Evolutionary conservation across 306 rosid genomes (phyloP), one percentile per base, ranked within the genome.

Genomic region (Cucurbita argyrosperma): DNA sequence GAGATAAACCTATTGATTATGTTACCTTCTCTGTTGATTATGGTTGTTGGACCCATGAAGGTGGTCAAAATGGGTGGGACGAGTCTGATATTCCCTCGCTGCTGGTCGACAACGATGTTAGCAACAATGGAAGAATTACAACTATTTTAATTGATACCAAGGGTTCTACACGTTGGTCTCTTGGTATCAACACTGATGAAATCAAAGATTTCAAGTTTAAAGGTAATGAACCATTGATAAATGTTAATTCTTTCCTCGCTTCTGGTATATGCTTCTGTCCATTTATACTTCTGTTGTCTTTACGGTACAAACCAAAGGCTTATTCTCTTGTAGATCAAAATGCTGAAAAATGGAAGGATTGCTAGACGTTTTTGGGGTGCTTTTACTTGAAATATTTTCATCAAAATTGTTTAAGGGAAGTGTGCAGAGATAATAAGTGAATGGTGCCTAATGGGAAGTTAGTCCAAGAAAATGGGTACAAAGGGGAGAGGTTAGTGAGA

Each of bases 101-200:
- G 56, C 79, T 61, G 5, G 83, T 89, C 0, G 26, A 37, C 6
- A 81, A 76, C 11, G 95, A 94, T 58, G 56, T 77, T 58, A 78
- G 76, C 46, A 88, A 64, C 59, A 74, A 81, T 12, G 45, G 74
- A 77, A 88, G 96, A 81, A 65, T 68, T 69, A 90, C 90, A 38
- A 80, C 61, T 67, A 85, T 94, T 77, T 76, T 80, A 74, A 82
- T 94, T 14, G 77, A 94, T 82, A 87, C 96, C 5, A 94, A 84
- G 82, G 86, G 85, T 69, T 94, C 99, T 8, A 74, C 83, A 60
- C 99, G 97, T 12, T 91, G 99, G 99, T 74, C 83, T 78, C 95
- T 94, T 43, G 90, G 95, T 5, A 87, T 94, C 81, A 89, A 94
- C 79, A 82, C 85, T 8, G 76, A 87, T 63, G 92, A 91, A 85